phyloP scores from a whole-genome alignment of 2,329 filamentous ascomycete genomes.

The Beauveria sp. region DNA sequence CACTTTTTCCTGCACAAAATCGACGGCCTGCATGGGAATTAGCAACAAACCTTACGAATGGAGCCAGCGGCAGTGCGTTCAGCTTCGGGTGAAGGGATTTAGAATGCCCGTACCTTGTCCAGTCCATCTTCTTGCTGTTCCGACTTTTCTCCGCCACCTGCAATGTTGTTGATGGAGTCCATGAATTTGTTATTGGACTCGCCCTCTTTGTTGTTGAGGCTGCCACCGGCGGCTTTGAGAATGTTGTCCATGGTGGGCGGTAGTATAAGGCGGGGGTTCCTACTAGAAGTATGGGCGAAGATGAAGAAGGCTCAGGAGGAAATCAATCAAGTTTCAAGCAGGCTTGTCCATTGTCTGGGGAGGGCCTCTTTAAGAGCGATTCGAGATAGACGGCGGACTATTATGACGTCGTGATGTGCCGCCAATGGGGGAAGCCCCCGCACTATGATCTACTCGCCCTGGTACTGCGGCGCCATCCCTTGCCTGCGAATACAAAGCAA shows the following conservation, averaged over 20 bases:
- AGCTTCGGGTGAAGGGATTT: background rate
- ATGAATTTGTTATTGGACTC: background rate
- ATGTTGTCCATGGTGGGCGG: slow-evolving; percentile 1
- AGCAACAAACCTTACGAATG: background rate
- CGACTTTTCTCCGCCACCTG: slow-evolving; percentile 2
- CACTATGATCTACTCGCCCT: background rate
- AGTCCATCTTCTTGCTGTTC: slow-evolving; percentile 6
- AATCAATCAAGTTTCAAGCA: accelerated
- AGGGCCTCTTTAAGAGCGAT: background rate
- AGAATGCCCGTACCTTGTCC: slow-evolving; percentile 4
- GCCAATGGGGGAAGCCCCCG: background rate
- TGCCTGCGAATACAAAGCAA: background rate
- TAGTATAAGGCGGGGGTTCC: background rate
- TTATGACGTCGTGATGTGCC: background rate
- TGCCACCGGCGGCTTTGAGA: background rate
- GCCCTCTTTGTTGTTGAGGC: slow-evolving; percentile 6
- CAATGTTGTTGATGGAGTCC: slow-evolving; percentile 1
- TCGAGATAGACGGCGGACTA: background rate
- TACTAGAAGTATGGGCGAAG: background rate
- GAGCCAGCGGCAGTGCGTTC: background rate
- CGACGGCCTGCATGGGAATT: slow-evolving; percentile 49
- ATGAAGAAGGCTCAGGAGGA: background rate
- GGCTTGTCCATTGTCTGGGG: background rate
- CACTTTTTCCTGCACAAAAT: slow-evolving; percentile 70
- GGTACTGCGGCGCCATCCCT: background rate